Conservation (phyloP, 257 asterid genomes). For the Perilla frutescens region DNA sequence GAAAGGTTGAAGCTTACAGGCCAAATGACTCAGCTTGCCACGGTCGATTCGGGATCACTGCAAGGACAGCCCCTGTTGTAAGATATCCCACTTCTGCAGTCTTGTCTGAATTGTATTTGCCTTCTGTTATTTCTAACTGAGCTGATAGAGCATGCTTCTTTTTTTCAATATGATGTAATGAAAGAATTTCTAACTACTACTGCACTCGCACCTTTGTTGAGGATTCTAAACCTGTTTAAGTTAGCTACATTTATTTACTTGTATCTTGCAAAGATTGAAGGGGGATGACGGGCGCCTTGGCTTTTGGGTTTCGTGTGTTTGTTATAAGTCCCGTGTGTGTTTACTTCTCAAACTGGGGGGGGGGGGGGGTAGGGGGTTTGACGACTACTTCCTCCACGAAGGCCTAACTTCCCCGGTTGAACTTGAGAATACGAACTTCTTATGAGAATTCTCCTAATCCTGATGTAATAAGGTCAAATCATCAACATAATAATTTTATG, state of each 20-base stretch:
- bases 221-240: neutral
- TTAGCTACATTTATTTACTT: neutral
- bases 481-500: no score
- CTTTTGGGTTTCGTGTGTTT: no score
- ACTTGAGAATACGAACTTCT: neutral
- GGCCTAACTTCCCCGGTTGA: no score
- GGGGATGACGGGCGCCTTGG: neutral
- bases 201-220: neutral
- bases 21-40: slow-evolving; percentile 97
- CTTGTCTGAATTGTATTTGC: neutral
- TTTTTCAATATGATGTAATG: neutral
- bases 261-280: neutral
- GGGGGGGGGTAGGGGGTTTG: no score
- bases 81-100: slow-evolving; percentile 19
- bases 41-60: slow-evolving; percentile 84
- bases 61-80: slow-evolving; percentile 96
- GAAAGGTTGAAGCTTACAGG: slow-evolving; percentile 96
- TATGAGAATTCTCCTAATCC: no score
- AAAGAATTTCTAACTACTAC: neutral
- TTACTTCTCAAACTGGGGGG: no score
- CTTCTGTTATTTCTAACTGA: neutral
- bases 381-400: no score
- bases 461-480: no score
- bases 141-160: neutral
- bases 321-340: no score